Base-by-base conservation (phyloP, 495 filamentous ascomycete genomes). In the Staphylotrichum tortipilum region DNA sequence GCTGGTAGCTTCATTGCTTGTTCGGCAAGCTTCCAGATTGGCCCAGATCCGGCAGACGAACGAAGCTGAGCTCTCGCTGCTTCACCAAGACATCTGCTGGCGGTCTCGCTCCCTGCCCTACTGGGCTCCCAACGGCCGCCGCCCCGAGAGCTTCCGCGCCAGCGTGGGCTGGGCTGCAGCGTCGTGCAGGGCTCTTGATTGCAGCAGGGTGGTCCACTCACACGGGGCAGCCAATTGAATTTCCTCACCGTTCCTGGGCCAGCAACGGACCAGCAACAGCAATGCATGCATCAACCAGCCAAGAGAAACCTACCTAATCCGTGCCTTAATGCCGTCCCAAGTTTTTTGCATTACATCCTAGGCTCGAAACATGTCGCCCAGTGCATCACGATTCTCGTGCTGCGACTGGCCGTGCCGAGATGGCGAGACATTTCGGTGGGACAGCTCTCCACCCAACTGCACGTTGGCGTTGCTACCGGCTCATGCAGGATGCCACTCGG, bases 261-360 rank as follows among this genome's bases (percentile, higher is more conserved):
- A 35, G 19, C 6, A 39, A 22, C n/a, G n/a, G n/a, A n/a, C n/a
- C n/a, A n/a, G n/a, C n/a, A n/a, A n/a, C n/a, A n/a, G n/a, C n/a
- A 3, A 14, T 12, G 18, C 28, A 7, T 26, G 44, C 44, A 26
- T 35, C 44, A 46, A 28, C 9, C 28, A 35, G 38, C 47, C 19
- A 44, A 22, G 46, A 15, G 21, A 18, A 36, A 4, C 3, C 17
- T 9, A n/a, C 3, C 39, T 24, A 42, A 40, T 49, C 26, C 24
- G 36, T 19, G 7, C 48, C 39, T 24, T 28, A 22, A 43, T 50
- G 48, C 48, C 38, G 48, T 50, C 39, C 47, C 48, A 50, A n/a
- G 38, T 29, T 29, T 29, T 29, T 43, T 37, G 29, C 38, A 36
- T 43, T 44, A 17, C 28, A 17, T 34, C 37, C 37, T n/a, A 9